Evolutionary conservation across 192 early-diverging fungal species (phyloP), one percentile per base, ranked within the genome.

Genomic region (Glomus cerebriforme): DNA sequence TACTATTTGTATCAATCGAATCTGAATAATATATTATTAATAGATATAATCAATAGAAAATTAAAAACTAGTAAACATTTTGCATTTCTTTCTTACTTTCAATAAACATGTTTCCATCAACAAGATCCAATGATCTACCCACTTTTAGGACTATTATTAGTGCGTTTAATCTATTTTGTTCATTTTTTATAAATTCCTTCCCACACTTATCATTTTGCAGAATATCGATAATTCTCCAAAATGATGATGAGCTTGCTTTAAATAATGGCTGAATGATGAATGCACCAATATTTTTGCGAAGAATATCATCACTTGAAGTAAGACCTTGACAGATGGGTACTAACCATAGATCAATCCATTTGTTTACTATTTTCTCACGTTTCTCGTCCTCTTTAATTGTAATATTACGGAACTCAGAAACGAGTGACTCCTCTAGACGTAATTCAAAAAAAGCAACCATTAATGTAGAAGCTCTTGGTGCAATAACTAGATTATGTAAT

Each of bases 121-220:
- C 79, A 22, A 90, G 79, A 66, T 90, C 92, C 29, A 92, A 74
- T 7, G 82, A 84, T 43, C 88, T 83, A 15, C 83, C 91, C 13
- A 86, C 79, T 63, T 91, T 90, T 37, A 91, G 78, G 7, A 89
- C 77, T 1, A 87, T 83, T 17, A 93, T 90, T 58, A 89, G 86
- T n/a, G 88, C 91, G 54, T 92, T 85, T 45, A 93, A 80, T n/a
- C 84, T 83, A 72, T 86, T 89, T 8, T 81, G 54, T 12, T 78
- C 78, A 29, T 83, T 79, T 3, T 78, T 83, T 58, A 82, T 77
- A 39, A 78, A 81, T 35, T 78, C 78, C 32, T 71, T 39, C 12
- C 29, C 19, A 19, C 32, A 67, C 2, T 37, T 34, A 58, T 81
- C 64, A 31, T 83, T 74, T 65, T 84, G 78, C 0, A 91, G 69